phyloP scores from a whole-genome alignment of 768 basidiomycete species.

The Suillus subluteus region DNA sequence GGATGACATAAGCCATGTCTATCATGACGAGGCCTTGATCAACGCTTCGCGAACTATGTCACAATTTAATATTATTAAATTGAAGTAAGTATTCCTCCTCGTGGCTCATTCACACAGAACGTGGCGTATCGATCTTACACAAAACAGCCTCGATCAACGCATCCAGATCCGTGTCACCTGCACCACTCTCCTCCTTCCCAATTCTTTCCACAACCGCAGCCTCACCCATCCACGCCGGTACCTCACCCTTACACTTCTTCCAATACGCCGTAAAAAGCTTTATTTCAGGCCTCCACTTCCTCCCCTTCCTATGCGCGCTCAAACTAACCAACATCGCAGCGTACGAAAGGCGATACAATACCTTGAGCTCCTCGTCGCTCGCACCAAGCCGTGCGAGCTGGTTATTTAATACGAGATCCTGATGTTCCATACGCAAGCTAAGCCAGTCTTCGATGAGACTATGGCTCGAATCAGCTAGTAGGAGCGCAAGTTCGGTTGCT shows the following conservation, averaged over 20 bases:
- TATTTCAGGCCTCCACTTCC: background rate
- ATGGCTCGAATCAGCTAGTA: constrained; percentile 8
- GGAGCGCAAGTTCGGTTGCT: constrained; percentile 1
- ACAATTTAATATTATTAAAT: background rate
- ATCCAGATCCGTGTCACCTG: constrained; percentile 6
- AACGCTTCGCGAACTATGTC: background rate
- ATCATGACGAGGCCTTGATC: background rate
- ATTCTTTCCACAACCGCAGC: constrained; percentile 15
- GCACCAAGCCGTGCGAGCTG: constrained; percentile 3
- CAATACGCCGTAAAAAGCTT: constrained; percentile 8
- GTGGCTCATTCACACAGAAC: background rate
- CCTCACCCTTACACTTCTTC: background rate
- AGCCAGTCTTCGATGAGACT: constrained; percentile 12
- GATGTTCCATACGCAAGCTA: constrained; percentile 3
- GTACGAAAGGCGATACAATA: constrained; percentile 6
- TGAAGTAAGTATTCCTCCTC: background rate
- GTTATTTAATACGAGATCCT: constrained; percentile 1
- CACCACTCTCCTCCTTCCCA: background rate
- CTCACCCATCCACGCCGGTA: background rate
- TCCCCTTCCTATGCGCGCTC: constrained; percentile 7
- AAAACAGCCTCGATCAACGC: constrained; percentile 8
- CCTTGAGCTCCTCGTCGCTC: background rate
- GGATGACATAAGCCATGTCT: constrained; percentile 1
- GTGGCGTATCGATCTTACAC: background rate
- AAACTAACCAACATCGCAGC: constrained; percentile 12